Evolutionary conservation across 805 yeast species (phyloP).

Genomic region (Jamesozyma lodderae): DNA sequence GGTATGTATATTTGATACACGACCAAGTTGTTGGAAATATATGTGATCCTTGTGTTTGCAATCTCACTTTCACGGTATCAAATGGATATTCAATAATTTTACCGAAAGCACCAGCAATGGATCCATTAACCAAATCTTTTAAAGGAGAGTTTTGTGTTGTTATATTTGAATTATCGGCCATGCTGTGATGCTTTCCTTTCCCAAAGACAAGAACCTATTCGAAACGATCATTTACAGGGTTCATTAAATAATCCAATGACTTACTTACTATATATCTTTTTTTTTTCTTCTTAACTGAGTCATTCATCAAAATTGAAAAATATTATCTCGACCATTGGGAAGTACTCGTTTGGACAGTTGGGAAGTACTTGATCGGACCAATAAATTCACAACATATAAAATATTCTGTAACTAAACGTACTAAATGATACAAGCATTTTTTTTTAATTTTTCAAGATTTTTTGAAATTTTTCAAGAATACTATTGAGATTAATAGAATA

Average conservation of each 20-base stretch:
- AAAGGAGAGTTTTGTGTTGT: conserved; percentile 15
- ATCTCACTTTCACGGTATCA: conserved; percentile 83
- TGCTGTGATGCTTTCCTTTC: too few species aligned
- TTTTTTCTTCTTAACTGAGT: too few species aligned
- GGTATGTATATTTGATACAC: conserved; percentile 54
- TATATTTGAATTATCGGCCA: too few species aligned
- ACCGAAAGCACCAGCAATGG: conserved; percentile 67
- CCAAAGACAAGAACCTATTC: too few species aligned
- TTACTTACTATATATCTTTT: too few species aligned
- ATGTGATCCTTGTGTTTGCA: conserved; percentile 64
- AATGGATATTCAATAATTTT: conserved; percentile 85
- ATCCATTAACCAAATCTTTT: conserved; percentile 32
- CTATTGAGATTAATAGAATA: not conserved
- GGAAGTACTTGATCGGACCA: too few species aligned
- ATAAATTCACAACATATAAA: not conserved
- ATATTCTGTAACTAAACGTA: conserved; percentile 11
- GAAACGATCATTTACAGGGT: too few species aligned
- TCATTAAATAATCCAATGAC: too few species aligned
- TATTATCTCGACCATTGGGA: too few species aligned
- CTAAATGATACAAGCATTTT: conserved; percentile 12
- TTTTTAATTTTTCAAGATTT: not conserved
- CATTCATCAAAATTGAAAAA: too few species aligned
- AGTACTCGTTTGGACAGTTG: too few species aligned
- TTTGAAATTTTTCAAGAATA: not conserved
- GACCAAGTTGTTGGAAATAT: conserved; percentile 50